Evolutionary conservation across 2,329 filamentous ascomycete species (phyloP).

Genomic region (Ophiobolus disseminans): DNA sequence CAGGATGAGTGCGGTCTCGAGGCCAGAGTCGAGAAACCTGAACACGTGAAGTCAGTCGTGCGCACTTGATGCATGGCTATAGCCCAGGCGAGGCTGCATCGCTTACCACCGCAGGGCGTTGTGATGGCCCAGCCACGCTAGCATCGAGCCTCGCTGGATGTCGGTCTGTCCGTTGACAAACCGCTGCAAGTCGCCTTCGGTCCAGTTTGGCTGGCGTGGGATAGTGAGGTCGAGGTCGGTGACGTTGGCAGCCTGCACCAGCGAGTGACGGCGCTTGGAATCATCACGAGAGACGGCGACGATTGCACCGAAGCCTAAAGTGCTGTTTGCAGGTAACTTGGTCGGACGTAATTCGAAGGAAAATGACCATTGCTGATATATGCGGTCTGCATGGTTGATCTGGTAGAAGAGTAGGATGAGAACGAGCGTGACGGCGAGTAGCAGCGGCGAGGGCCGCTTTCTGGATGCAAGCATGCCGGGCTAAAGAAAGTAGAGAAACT

Average conservation of each 20-base stretch:
- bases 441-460: conserved; percentile 40
- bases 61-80: neutral
- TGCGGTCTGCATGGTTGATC: conserved; percentile 32
- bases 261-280: conserved; percentile 49
- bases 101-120: conserved; percentile 51
- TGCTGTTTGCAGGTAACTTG: conserved; percentile 43
- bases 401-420: conserved; percentile 39
- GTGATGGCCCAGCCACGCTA: conserved; percentile 55
- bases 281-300: conserved; percentile 51
- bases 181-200: conserved; percentile 48
- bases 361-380: conserved; percentile 39
- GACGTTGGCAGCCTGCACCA: conserved; percentile 52
- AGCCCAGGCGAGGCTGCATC: conserved; percentile 15
- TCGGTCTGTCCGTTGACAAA: conserved; percentile 46
- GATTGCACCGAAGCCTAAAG: conserved; percentile 52
- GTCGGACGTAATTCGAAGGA: conserved; percentile 32
- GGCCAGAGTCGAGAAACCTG: conserved; percentile 53
- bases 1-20: conserved; percentile 53
- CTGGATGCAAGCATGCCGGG: conserved; percentile 42
- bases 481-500: conserved; percentile 9
- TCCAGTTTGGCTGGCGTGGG: conserved; percentile 52
- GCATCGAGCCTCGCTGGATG: conserved; percentile 49
- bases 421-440: conserved; percentile 33
- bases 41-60: conserved; percentile 16
- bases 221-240: conserved; percentile 53